Percentiles rank a stretch among this genome's conserved stretches.
phyloP scores from a whole-genome alignment of 148 eudicot genomes.

The Oxyria digyna region DNA sequence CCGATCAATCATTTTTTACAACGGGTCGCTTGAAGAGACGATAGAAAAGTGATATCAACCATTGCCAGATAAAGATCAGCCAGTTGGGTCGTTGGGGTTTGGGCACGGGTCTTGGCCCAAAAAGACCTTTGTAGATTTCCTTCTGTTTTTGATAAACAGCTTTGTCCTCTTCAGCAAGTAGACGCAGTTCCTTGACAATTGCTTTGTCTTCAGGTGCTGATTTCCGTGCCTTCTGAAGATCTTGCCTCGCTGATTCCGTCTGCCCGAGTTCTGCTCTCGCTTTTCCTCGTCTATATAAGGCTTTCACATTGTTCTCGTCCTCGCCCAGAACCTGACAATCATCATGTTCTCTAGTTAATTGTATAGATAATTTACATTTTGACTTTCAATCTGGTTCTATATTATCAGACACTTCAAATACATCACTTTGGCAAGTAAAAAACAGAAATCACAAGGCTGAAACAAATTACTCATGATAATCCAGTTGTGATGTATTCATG shows the following conservation, averaged over 20 bases:
- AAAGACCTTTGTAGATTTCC: slow-evolving; percentile 81
- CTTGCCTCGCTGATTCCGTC: slow-evolving; percentile 85
- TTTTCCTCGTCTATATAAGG: slow-evolving; percentile 82
- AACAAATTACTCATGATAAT: background rate
- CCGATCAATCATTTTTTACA: slow-evolving; percentile 36
- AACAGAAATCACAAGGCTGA: background rate
- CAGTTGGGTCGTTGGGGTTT: slow-evolving; percentile 40
- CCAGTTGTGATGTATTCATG: background rate
- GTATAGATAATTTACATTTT: background rate
- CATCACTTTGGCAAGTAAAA: background rate
- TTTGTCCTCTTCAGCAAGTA: slow-evolving; percentile 63
- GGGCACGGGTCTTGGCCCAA: slow-evolving; percentile 74
- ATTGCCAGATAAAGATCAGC: slow-evolving; percentile 61
- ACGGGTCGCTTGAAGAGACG: slow-evolving; percentile 35
- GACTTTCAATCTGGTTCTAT: background rate
- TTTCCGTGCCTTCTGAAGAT: slow-evolving; percentile 76
- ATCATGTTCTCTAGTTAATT: background rate
- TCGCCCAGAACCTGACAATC: slow-evolving; percentile 55
- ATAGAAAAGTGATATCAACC: slow-evolving; percentile 49
- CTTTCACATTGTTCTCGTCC: slow-evolving; percentile 81
- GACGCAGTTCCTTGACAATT: slow-evolving; percentile 48
- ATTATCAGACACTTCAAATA: background rate
- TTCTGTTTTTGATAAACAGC: slow-evolving; percentile 51
- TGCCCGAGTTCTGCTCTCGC: slow-evolving; percentile 92
- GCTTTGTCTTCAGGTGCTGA: slow-evolving; percentile 80